Base-by-base conservation (phyloP, 176 grass and related monocot genomes). In the Bolboschoenus planiculmis region DNA sequence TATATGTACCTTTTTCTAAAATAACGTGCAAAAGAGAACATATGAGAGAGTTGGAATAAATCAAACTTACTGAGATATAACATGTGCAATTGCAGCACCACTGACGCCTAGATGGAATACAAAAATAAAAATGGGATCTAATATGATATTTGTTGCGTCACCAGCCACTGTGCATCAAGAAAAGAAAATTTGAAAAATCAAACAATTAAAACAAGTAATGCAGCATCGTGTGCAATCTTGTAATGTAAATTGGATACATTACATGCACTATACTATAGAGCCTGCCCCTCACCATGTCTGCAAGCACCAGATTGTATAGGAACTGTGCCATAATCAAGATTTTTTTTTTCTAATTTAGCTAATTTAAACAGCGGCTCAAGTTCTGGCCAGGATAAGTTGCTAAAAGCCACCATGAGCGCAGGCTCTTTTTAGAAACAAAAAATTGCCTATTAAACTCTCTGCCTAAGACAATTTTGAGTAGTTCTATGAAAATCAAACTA, bases 101-200 rank as follows among this genome's bases (percentile, higher is more conserved):
- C 90, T 95, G 79, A 99, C 93, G 26, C 92, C 92, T 87, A 99
- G 87, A 65, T 86, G 87, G 35, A 85, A 95, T 20, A 95, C 87
- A 87, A 99, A 99, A 85, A 99, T 99, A 84, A 99, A 86, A 88
- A 99, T 93, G 43, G 97, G 97, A 40, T 99, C 97, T 59, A 99
- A 56, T 75, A 99, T 90, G 51, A 99, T 95, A 71, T 99, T 99
- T 68, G 84, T 54, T 11, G 87, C 91, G 75, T 99, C 97, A 46
- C 97, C 97, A 29, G 76, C 88, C 86, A 99, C 97, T 99, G 85
- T 79, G 67, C 56, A 78, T 39, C 20, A 5, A 61, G 20, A 81
- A 84, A 80, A 15, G 47, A 81, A 31, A 65, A 26, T 13, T 16
- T 51, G 68, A 44, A 47, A 74, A 4, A 15, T 26, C 4, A 47